phyloP scores from a whole-genome alignment of 768 basidiomycete species.

The Chiua virens region DNA sequence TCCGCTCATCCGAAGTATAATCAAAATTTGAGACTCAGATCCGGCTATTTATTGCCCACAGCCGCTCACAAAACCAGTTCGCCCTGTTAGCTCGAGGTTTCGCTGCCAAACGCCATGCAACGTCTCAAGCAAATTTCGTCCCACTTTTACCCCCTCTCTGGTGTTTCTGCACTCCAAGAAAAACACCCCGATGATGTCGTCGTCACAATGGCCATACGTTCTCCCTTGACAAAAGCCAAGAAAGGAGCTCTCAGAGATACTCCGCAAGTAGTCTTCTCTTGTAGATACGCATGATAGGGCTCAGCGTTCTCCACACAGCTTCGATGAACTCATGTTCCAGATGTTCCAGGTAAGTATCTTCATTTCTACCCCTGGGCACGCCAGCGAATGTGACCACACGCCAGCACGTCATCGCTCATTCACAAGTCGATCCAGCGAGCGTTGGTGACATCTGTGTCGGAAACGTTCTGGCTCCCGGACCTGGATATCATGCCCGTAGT shows the following conservation, averaged over 20 bases:
- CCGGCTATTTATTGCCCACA: too few species aligned
- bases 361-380: background rate
- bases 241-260: slow-evolving; percentile 77
- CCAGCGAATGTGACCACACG: background rate
- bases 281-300: background rate
- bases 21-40: too few species aligned
- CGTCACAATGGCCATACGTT: slow-evolving; percentile 77
- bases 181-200: slow-evolving; percentile 78
- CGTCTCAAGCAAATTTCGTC: slow-evolving; percentile 66
- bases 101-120: slow-evolving; percentile 43
- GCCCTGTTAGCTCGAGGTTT: too few species aligned
- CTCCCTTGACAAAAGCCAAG: slow-evolving; percentile 72
- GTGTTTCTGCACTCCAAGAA: slow-evolving; percentile 51
- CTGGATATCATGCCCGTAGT: slow-evolving; percentile 68
- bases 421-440: slow-evolving; percentile 59
- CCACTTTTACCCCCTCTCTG: slow-evolving; percentile 50
- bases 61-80: too few species aligned
- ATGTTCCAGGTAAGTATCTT: slow-evolving; percentile 63
- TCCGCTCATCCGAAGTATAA: too few species aligned
- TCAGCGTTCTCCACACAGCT: slow-evolving; percentile 41
- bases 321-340: slow-evolving; percentile 78
- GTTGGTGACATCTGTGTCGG: slow-evolving; percentile 82
- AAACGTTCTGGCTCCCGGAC: slow-evolving; percentile 64
- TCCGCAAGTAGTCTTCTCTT: slow-evolving; percentile 38
- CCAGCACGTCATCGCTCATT: slow-evolving; percentile 59